Conservation (phyloP, 306 rosid genomes). For the Quercus bicolor region DNA sequence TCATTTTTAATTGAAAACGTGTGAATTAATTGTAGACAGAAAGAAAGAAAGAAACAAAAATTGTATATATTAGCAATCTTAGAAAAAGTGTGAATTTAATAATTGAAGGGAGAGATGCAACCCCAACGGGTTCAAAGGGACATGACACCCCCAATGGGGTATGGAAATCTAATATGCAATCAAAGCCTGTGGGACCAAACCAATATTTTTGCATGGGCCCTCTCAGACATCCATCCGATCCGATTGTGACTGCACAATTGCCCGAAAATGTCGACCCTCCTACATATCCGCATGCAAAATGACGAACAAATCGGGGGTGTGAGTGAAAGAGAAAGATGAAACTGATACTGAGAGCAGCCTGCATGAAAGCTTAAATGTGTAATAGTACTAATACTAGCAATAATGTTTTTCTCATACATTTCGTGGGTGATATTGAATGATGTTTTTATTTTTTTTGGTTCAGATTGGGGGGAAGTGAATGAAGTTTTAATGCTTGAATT, state of each 20-base stretch:
- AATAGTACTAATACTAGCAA: not conserved
- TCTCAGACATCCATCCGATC: conserved; percentile 25
- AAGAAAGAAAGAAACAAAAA: too few relatives aligned
- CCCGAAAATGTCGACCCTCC: conserved; percentile 23
- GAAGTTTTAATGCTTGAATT: conserved; percentile 33
- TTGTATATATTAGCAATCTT: too few relatives aligned
- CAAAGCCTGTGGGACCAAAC: conserved; percentile 45
- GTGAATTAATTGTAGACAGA: too few relatives aligned
- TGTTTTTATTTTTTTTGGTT: conserved; percentile 3
- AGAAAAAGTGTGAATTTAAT: conserved; percentile 13
- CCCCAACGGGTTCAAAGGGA: conserved; percentile 44
- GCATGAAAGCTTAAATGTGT: not conserved
- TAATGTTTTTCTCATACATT: conserved; percentile 73
- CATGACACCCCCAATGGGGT: conserved; percentile 43
- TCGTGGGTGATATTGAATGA: conserved; percentile 84
- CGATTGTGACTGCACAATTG: conserved; percentile 34
- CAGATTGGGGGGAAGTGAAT: conserved; percentile 49
- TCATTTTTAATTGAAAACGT: too few relatives aligned
- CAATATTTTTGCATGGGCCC: not conserved
- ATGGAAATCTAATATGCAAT: conserved; percentile 57
- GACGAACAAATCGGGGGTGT: conserved; percentile 4
- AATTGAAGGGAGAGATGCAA: conserved; percentile 31
- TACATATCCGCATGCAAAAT: not conserved
- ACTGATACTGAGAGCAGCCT: conserved; percentile 17
- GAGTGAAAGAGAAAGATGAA: not conserved